Evolutionary conservation across 768 basidiomycete genomes (phyloP), one percentile per base, ranked within the genome.

Genomic region (Tephrocybe sp.): DNA sequence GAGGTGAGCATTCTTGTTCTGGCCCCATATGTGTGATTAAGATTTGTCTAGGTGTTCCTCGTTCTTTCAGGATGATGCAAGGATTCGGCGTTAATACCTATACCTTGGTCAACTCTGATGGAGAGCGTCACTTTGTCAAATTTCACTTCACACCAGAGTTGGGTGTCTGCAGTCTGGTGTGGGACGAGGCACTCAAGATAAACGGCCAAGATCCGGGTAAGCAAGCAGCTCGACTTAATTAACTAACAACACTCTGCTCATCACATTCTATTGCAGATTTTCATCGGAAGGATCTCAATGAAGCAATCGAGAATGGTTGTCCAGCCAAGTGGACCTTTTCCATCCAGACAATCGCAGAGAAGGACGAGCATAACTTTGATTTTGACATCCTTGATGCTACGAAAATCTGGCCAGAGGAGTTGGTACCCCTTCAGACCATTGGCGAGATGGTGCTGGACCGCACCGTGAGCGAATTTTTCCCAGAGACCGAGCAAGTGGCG

Each of bases 131-230:
- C 47, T 95, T 95, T 57, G 92, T 94, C 68, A 95, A 94, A 65
- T 94, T 92, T 64, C 89, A 93, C 65, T 89, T 82, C 74, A 80
- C 79, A 31, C 82, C 92, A 15, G 80, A 92, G 65, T 77, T 93
- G 13, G 92, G 92, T 18, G 87, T 88, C 1, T 88, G 93, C 62
- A 86, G 83, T 49, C 70, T 95, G 13, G 72, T 87, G 5, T 96
- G 93, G 92, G 92, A 96, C 54, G 93, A 97, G 58, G 89, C 89
- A 1, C 71, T 95, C 52, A 94, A 94, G 64, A 78, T 95, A 32
- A 53, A 56, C 13, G 88, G 89, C 0, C 89, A 92, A 64, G 92
- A 95, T 65, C 92, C 93, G 28, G 82, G 82, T 83, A 57, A 47
- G 66, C 46, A 15, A 32, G 13, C 31, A 6, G 13, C 30, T 40